Base-by-base conservation (phyloP, 164 flowering plant genomes). In the Nelumbo lutea region DNA sequence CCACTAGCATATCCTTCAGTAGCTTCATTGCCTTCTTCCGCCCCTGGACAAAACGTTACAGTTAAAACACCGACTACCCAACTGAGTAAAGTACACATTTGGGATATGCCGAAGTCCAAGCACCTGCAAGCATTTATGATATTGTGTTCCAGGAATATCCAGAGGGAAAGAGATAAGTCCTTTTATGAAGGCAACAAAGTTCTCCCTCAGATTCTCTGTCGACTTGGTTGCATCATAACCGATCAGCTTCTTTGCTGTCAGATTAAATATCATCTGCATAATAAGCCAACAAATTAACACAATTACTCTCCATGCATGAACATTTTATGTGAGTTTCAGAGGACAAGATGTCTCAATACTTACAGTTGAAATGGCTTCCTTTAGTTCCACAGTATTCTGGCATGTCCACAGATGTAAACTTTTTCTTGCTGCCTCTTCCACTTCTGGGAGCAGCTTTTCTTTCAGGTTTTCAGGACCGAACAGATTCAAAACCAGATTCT, bases 141-240 rank as follows among this genome's bases (percentile, higher is more conserved):
- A 83, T 61, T 81, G 72, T 27, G 86, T 83, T 4, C 86, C 86
- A 50, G 83, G 86, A 43, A 83, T 71, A 64, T 80, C 64, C 3
- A 80, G 42, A 14, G 86, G 86, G 55, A 79, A 80, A 3, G 86
- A 80, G 61, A 83, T 79, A 9, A 82, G 71, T 6, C 82, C 84
- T 42, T 70, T 72, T 13, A 75, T 68, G 64, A 82, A 82, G 58
- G 77, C 84, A 38, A 64, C 72, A 9, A 73, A 82, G 62, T 75
- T 79, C 66, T 66, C 71, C 68, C 73, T 73, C 13, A 79, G 68
- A 48, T 79, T 75, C 59, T 77, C 70, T 5, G 72, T 68, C 45
- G 77, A 69, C 62, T 73, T 77, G 53, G 74, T 8, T 60, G 75
- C 78, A 51, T 78, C 78, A 59, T 76, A 81, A 65, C 79, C 74